phyloP scores from a whole-genome alignment of 208 protist genomes.

The Crithidia expoeki region DNA sequence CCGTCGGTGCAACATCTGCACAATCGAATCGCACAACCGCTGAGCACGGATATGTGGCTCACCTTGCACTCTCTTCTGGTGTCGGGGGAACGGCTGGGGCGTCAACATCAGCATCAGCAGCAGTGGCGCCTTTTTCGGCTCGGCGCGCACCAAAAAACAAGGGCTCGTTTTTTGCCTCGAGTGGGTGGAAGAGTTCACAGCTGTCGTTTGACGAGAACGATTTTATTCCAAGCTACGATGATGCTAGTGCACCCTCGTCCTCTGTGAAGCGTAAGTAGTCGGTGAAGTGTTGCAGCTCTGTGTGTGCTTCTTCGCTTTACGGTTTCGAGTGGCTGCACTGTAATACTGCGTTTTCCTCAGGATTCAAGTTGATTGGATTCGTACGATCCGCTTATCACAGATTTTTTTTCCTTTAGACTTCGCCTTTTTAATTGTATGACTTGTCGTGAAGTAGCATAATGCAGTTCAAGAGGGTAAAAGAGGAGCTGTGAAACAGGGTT shows the following conservation, averaged over 20 bases:
- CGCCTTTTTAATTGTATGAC: too few species aligned
- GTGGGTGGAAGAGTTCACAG: slow-evolving; percentile 64
- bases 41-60: neutral
- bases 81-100: neutral
- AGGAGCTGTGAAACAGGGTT: too few species aligned
- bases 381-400: too few species aligned
- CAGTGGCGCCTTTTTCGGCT: neutral
- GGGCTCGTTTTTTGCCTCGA: slow-evolving; percentile 61
- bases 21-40: slow-evolving; percentile 1
- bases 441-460: too few species aligned
- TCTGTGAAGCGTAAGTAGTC: slow-evolving; percentile 15
- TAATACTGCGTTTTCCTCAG: too few species aligned
- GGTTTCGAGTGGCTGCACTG: too few species aligned
- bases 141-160: slow-evolving; percentile 30
- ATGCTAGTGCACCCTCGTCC: neutral
- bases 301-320: too few species aligned
- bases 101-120: neutral
- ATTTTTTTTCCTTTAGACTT: too few species aligned
- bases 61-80: neutral
- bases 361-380: too few species aligned
- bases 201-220: slow-evolving; percentile 67
- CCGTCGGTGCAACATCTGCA: neutral
- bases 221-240: slow-evolving; percentile 43
- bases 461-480: too few species aligned
- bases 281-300: neutral